These are phyloP conservation scores for Aureobasidium zeae DNA, from an alignment of 2,329 filamentous ascomycete species.

Conservation along the genomic window DNA sequence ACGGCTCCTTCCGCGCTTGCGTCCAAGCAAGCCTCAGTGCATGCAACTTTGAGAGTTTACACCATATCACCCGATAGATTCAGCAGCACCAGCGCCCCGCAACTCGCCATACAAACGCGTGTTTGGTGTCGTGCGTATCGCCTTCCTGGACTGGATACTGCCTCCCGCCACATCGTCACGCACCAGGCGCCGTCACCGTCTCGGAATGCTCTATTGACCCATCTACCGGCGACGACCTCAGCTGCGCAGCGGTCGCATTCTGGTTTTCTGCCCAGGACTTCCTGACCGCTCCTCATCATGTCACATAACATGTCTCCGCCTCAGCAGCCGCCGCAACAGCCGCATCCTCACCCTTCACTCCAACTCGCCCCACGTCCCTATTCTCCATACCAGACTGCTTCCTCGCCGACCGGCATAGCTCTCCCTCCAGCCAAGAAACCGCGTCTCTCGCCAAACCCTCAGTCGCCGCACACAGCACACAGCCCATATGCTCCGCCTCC, in stretches of 20 bases:
- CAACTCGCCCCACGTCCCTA: slow-evolving; percentile 20
- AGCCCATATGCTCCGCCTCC: slow-evolving; percentile 14
- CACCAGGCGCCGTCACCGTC: not conserved
- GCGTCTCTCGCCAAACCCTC: slow-evolving; percentile 58
- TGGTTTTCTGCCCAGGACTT: too few species aligned
- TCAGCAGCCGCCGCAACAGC: slow-evolving; percentile 12
- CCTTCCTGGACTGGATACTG: not conserved
- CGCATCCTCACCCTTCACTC: slow-evolving; percentile 19
- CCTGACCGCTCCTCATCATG: slow-evolving; percentile 13
- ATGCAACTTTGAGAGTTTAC: not conserved
- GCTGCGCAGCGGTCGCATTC: slow-evolving; percentile 12
- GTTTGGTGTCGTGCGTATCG: not conserved
- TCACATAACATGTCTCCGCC: slow-evolving; percentile 17
- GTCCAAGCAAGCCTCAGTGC: not conserved
- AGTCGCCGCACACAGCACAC: slow-evolving; percentile 37
- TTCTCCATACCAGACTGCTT: slow-evolving; percentile 46
- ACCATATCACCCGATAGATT: not conserved
- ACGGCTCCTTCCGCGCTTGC: slow-evolving; percentile 7
- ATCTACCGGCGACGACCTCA: not conserved
- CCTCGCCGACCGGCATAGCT: slow-evolving; percentile 48
- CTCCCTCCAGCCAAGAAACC: slow-evolving; percentile 66
- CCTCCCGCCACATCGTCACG: not conserved
- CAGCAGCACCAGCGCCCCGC: not conserved
- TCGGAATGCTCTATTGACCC: slow-evolving; percentile 7
- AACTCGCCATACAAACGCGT: not conserved